Percentiles rank a stretch among this genome's conserved stretches.
phyloP scores from a whole-genome alignment of 371 early-diverging fungal genomes.

The Actinomortierella wolfii region DNA sequence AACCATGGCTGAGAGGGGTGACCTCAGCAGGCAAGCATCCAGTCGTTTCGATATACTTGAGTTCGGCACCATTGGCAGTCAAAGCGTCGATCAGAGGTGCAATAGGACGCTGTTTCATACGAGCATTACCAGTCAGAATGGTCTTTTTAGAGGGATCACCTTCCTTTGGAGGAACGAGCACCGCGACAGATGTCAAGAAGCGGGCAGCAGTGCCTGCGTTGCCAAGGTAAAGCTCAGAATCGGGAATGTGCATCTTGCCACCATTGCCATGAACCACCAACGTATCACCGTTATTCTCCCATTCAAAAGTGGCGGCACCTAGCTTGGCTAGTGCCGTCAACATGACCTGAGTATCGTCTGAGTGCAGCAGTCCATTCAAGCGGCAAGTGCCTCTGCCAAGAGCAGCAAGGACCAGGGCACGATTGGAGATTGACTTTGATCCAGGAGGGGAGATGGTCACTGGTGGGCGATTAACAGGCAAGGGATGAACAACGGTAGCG shows the following conservation, averaged over 20 bases:
- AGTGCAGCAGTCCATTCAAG: constrained; percentile 88
- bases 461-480: constrained; percentile 60
- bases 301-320: constrained; percentile 83
- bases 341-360: constrained; percentile 98
- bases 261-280: constrained; percentile 84
- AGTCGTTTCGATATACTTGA: constrained; percentile 78
- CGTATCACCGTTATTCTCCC: constrained; percentile 93
- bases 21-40: constrained; percentile 92
- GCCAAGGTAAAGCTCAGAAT: constrained; percentile 87
- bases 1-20: constrained; percentile 67
- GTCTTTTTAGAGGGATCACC: constrained; percentile 52
- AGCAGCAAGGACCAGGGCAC: constrained; percentile 92
- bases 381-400: constrained; percentile 86
- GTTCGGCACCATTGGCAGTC: constrained; percentile 73
- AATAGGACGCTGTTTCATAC: constrained; percentile 97
- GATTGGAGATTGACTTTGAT: constrained; percentile 97
- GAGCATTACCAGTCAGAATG: constrained; percentile 92
- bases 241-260: constrained; percentile 78
- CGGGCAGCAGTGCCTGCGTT: constrained; percentile 98
- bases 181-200: constrained; percentile 90
- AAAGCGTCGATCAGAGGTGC: constrained; percentile 90
- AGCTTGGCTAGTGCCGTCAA: constrained; percentile 87
- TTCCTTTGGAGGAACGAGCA: constrained; percentile 63
- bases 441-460: constrained; percentile 86
- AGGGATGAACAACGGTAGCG: constrained; percentile 70